Conservation (phyloP, 805 yeast genomes). For the Clavispora santaluciae region DNA sequence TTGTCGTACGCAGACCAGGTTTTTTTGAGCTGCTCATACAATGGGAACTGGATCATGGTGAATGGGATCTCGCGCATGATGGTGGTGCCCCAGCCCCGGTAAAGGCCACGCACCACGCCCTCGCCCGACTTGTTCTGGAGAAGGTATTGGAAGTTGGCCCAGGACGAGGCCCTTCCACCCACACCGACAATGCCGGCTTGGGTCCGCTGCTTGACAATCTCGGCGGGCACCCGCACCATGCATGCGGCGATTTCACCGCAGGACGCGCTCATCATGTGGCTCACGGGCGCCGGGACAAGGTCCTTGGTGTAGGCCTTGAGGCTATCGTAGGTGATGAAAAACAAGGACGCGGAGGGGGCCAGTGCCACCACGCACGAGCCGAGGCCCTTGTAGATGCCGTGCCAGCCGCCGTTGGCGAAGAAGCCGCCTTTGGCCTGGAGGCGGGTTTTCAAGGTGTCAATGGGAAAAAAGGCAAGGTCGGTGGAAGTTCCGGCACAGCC, state of each 20-base stretch:
- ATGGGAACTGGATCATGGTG: slow-evolving; percentile 91
- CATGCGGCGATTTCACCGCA: slow-evolving; percentile 93
- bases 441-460: slow-evolving; percentile 91
- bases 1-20: slow-evolving; percentile 43
- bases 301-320: slow-evolving; percentile 47
- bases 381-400: slow-evolving; percentile 84
- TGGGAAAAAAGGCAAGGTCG: slow-evolving; percentile 91
- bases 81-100: slow-evolving; percentile 92
- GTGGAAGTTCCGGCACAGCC: slow-evolving; percentile 96
- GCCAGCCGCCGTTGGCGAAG: slow-evolving; percentile 87
- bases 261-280: slow-evolving; percentile 87
- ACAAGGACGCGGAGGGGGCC: slow-evolving; percentile 64
- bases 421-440: slow-evolving; percentile 95
- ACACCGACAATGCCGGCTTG: slow-evolving; percentile 47
- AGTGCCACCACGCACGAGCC: slow-evolving; percentile 93
- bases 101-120: slow-evolving; percentile 72
- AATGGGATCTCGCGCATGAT: slow-evolving; percentile 95
- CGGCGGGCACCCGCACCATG: slow-evolving; percentile 92
- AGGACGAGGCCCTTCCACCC: slow-evolving; percentile 49
- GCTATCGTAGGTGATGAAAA: slow-evolving; percentile 73
- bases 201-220: slow-evolving; percentile 90
- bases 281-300: slow-evolving; percentile 26
- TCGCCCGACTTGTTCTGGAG: slow-evolving; percentile 67
- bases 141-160: slow-evolving; percentile 60
- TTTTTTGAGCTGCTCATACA: slow-evolving; percentile 78